Evolutionary conservation across 192 early-diverging fungal species (phyloP).

Genomic region (Paraglomus occultum): DNA sequence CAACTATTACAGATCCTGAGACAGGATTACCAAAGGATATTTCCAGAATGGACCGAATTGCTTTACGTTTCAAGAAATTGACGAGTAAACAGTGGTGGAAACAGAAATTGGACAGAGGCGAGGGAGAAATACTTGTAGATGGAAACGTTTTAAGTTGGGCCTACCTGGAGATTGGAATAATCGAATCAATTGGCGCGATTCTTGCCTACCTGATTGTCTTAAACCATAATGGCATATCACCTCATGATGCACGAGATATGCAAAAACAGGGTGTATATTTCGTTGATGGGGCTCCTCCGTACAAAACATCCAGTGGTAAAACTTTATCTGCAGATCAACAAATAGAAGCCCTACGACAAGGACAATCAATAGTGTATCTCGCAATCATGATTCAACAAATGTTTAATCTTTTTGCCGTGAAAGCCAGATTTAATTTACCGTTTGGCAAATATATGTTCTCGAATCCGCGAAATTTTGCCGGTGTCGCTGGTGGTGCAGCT

Average conservation of each 20-base stretch:
- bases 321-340: constrained; percentile 52
- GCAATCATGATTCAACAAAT: constrained; percentile 84
- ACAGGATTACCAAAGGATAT: constrained; percentile 47
- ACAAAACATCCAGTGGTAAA: constrained; percentile 35
- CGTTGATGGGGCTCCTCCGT: constrained; percentile 46
- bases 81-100: constrained; percentile 61
- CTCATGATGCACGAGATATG: constrained; percentile 56
- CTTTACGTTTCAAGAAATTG: constrained; percentile 38
- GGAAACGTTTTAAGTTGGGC: constrained; percentile 75
- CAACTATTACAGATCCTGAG: constrained; percentile 46
- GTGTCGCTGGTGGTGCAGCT: constrained; percentile 62
- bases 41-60: constrained; percentile 30
- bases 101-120: constrained; percentile 61
- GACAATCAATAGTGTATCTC: constrained; percentile 76
- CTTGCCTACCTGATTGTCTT: constrained; percentile 79
- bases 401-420: constrained; percentile 95
- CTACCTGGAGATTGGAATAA: constrained; percentile 82
- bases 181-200: constrained; percentile 73
- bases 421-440: constrained; percentile 73
- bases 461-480: constrained; percentile 71
- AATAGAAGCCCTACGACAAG: constrained; percentile 68
- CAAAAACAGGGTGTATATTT: constrained; percentile 54
- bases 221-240: constrained; percentile 59
- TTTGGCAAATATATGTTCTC: constrained; percentile 80
- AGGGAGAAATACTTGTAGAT: constrained; percentile 90